phyloP scores from a whole-genome alignment of 2,329 filamentous ascomycete species.

The Monascus ruber region DNA sequence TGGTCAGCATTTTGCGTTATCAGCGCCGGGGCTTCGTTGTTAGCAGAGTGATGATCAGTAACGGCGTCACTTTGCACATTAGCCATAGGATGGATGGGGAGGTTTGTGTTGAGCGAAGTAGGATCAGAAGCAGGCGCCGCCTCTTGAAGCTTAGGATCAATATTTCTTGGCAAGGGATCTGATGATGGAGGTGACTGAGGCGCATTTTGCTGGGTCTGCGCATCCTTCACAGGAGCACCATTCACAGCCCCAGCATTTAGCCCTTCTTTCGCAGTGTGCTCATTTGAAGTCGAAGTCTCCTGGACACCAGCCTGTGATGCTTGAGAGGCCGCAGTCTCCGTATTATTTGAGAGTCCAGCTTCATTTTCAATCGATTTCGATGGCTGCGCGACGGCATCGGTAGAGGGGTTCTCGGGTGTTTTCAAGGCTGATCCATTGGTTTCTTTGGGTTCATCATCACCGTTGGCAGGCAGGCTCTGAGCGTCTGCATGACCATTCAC shows the following conservation, averaged over 20 bases:
- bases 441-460: conserved; percentile 5
- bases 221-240: neutral
- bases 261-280: neutral
- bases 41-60: neutral
- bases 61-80: neutral
- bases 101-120: too few relatives aligned
- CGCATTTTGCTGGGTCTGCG: neutral
- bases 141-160: too few relatives aligned
- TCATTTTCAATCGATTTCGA: too few relatives aligned
- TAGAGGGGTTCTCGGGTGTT: too few relatives aligned
- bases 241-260: neutral
- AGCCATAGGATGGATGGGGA: too few relatives aligned
- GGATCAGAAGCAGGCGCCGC: too few relatives aligned
- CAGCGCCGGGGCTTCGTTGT: conserved; percentile 7
- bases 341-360: too few relatives aligned
- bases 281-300: neutral
- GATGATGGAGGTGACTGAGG: neutral
- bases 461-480: conserved; percentile 17
- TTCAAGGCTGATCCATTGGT: too few relatives aligned
- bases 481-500: conserved; percentile 20
- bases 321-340: too few relatives aligned
- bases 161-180: neutral
- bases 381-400: too few relatives aligned
- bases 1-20: conserved; percentile 29
- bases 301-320: neutral